Conservation (phyloP, 352 stramenopile genomes). For the Phytopythium montanum region DNA sequence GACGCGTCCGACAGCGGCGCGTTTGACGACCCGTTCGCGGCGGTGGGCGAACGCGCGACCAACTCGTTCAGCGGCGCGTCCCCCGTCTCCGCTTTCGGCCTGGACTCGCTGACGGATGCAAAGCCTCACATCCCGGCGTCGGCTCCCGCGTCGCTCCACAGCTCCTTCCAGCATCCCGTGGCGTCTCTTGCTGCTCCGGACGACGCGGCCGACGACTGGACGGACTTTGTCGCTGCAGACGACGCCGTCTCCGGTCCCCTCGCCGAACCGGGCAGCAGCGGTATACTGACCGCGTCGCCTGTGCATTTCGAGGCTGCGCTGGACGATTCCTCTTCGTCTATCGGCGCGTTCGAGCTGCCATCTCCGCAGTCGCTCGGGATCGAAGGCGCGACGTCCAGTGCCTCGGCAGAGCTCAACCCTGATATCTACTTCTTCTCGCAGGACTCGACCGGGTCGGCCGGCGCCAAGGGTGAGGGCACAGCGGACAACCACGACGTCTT, state of each 20-base stretch:
- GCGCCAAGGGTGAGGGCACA: neutral
- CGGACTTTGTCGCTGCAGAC: conserved; percentile 6
- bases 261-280: neutral
- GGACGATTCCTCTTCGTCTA: neutral
- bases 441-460: neutral
- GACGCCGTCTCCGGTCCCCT: neutral
- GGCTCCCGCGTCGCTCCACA: conserved; percentile 21
- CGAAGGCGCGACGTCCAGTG: neutral
- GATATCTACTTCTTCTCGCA: conserved; percentile 7
- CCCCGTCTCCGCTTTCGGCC: conserved; percentile 6
- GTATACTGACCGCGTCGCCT: neutral
- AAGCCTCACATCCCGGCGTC: conserved; percentile 13
- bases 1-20: conserved; percentile 13
- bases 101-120: neutral
- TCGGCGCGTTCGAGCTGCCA: conserved; percentile 4
- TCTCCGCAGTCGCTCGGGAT: conserved; percentile 9
- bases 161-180: conserved; percentile 18
- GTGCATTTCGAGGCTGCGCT: neutral
- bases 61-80: conserved; percentile 15
- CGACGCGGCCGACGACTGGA: conserved; percentile 5
- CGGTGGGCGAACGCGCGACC: neutral
- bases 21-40: conserved; percentile 28
- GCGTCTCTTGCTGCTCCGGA: neutral
- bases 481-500: neutral
- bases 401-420: neutral